Conservation (phyloP, 202 grass and related monocot species). For the Brachypodium distachyon region DNA sequence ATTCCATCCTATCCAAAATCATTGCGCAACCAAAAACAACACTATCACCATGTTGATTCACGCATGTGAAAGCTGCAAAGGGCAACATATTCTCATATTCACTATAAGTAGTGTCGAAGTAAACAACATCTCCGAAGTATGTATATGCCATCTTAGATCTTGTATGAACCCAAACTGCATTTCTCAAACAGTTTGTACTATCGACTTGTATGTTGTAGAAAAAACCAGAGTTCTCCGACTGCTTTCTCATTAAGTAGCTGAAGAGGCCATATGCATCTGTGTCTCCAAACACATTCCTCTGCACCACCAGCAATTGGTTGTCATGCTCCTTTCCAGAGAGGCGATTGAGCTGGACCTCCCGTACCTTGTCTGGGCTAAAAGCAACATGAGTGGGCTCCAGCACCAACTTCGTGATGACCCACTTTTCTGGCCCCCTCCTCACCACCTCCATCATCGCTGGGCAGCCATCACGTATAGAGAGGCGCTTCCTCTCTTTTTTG, state of each 20-base stretch:
- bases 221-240: constrained; percentile 65
- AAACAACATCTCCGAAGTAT: constrained; percentile 88
- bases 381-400: constrained; percentile 83
- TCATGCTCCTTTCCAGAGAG: constrained; percentile 72
- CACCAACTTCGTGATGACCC: constrained; percentile 73
- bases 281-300: constrained; percentile 71
- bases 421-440: constrained; percentile 47
- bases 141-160: constrained; percentile 75
- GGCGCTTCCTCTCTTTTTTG: constrained; percentile 76
- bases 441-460: constrained; percentile 98
- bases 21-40: constrained; percentile 88
- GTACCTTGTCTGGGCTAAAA: constrained; percentile 60
- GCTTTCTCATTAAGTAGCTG: constrained; percentile 71
- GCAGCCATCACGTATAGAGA: constrained; percentile 89
- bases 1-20: constrained; percentile 64
- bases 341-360: constrained; percentile 56
- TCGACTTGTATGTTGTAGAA: constrained; percentile 77
- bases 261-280: constrained; percentile 50
- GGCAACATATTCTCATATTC: constrained; percentile 73
- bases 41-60: constrained; percentile 77
- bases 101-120: constrained; percentile 73
- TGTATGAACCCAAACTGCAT: constrained; percentile 85
- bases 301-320: constrained; percentile 46
- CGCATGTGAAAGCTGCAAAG: constrained; percentile 69
- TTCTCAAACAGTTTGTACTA: constrained; percentile 64